A percentile compares a stretch with the other conserved stretches of the same genome.
Conservation (phyloP, 2,329 filamentous ascomycete genomes). For the Scedosporium minutisporum region DNA sequence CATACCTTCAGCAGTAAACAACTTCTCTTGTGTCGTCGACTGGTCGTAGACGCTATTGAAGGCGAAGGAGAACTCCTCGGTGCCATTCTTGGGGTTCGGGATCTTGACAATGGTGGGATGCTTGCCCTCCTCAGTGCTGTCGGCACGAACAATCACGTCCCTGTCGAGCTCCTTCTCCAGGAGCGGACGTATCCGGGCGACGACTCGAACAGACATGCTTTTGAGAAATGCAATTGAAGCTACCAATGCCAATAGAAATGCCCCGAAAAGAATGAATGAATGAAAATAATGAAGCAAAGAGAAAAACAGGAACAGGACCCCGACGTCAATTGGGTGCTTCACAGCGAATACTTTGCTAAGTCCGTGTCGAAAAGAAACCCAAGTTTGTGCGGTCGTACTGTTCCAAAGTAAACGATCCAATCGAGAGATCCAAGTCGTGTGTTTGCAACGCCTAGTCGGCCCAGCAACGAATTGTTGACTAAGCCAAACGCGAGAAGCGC, state of each 20-base stretch:
- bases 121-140: slow-evolving; percentile 50
- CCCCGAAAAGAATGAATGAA: background rate
- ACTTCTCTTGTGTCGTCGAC: slow-evolving; percentile 67
- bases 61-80: slow-evolving; percentile 84
- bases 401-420: background rate
- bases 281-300: background rate
- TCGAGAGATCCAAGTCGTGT: background rate
- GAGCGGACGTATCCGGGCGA: slow-evolving; percentile 82
- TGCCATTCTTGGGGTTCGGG: slow-evolving; percentile 85
- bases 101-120: slow-evolving; percentile 69
- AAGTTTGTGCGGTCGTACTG: background rate
- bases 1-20: slow-evolving; percentile 82
- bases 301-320: background rate
- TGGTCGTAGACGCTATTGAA: slow-evolving; percentile 91
- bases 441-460: background rate
- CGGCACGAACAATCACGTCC: slow-evolving; percentile 72
- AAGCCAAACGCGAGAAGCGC: background rate
- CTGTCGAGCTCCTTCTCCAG: slow-evolving; percentile 77
- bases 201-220: slow-evolving; percentile 65
- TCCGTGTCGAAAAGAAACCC: slow-evolving; percentile 1
- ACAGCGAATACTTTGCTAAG: background rate
- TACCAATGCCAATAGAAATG: slow-evolving; percentile 3
- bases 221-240: background rate
- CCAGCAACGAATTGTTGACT: background rate
- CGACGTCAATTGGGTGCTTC: background rate